Percentiles rank a stretch among this genome's conserved stretches.
phyloP scores from a whole-genome alignment of 257 asterid species.

The Solanum tacnaense region DNA sequence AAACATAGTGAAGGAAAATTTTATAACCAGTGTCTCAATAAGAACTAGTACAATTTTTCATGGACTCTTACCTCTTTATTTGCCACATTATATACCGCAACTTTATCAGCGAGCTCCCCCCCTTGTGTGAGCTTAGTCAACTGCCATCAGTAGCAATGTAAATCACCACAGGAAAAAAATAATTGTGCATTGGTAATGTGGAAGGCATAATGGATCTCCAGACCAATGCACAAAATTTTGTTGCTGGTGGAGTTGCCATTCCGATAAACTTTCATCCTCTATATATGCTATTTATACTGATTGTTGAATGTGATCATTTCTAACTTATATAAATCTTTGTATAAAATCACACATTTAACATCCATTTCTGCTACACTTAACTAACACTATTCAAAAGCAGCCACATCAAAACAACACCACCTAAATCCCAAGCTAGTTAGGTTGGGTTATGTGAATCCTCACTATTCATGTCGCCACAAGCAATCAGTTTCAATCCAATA shows the following conservation, averaged over 20 bases:
- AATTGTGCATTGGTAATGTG: neutral
- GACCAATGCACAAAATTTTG: neutral
- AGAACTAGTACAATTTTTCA: neutral
- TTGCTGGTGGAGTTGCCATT: neutral
- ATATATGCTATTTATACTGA: neutral
- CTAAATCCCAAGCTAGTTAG: neutral
- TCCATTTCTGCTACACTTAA: neutral
- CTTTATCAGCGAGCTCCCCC: constrained; percentile 60
- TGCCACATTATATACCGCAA: constrained; percentile 61
- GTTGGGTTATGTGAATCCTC: neutral
- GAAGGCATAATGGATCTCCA: neutral
- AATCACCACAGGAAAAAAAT: neutral
- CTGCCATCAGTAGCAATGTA: constrained; percentile 32
- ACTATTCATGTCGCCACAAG: neutral
- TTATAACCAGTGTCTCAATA: neutral
- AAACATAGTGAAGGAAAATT: neutral
- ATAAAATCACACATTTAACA: neutral
- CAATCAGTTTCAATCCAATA: neutral
- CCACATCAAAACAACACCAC: neutral
- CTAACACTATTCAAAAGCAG: neutral
- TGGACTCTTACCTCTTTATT: constrained; percentile 71
- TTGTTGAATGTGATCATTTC: neutral
- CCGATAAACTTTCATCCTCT: neutral
- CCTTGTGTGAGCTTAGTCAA: constrained; percentile 53
- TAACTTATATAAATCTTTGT: neutral